Conservation (phyloP, 768 basidiomycete genomes). For the Xanthoconium purpureum region DNA sequence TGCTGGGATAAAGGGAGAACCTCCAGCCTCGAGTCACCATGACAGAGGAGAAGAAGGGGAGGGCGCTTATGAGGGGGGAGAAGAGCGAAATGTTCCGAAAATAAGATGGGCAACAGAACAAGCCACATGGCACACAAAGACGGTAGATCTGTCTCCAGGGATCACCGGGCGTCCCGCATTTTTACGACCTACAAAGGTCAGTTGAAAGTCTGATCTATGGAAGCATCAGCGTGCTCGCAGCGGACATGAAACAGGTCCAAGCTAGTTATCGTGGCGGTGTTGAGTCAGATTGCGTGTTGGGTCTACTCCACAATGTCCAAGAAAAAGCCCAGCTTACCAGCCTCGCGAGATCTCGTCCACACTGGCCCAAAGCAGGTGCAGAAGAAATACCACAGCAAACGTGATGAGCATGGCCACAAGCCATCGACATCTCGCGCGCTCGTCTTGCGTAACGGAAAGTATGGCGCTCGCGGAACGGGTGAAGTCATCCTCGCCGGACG, state of each 20-base stretch:
- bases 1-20: not conserved
- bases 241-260: too few relatives aligned
- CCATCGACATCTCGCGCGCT: conserved; percentile 73
- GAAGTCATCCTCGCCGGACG: conserved; percentile 57
- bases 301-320: conserved; percentile 29
- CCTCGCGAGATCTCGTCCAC: conserved; percentile 46
- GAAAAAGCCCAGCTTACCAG: conserved; percentile 21
- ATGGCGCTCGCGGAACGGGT: conserved; percentile 68
- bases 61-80: conserved; percentile 33
- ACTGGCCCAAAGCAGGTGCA: conserved; percentile 55
- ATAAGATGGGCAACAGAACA: too few relatives aligned
- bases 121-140: too few relatives aligned
- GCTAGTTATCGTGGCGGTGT: not conserved
- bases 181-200: too few relatives aligned
- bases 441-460: conserved; percentile 69
- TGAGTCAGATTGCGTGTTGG: not conserved
- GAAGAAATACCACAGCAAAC: conserved; percentile 34
- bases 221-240: too few relatives aligned
- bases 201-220: too few relatives aligned
- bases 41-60: conserved; percentile 23
- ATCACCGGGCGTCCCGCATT: too few relatives aligned
- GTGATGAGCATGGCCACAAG: conserved; percentile 48
- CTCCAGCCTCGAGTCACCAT: conserved; percentile 5
- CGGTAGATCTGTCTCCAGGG: too few relatives aligned
- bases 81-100: not conserved